phyloP scores from a whole-genome alignment of 805 yeast genomes.

The Saccharomycopsis olivae region DNA sequence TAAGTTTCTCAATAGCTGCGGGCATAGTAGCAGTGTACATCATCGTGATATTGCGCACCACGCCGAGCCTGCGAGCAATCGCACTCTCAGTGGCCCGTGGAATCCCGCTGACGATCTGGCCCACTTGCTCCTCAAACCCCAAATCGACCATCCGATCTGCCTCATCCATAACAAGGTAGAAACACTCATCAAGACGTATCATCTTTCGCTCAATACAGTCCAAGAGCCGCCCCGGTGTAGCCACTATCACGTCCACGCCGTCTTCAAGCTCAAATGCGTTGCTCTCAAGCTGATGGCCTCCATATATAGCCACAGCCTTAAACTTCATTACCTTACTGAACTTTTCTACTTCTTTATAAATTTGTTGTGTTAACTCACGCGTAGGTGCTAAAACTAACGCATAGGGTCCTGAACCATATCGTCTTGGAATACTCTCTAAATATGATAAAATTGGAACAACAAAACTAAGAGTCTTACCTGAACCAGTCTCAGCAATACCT shows the following conservation, averaged over 20 bases:
- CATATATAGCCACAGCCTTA: conserved; percentile 60
- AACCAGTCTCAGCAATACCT: conserved; percentile 95
- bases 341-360: conserved; percentile 52
- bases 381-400: conserved; percentile 83
- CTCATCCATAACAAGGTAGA: conserved; percentile 75
- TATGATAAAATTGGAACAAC: conserved; percentile 60
- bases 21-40: conserved; percentile 97
- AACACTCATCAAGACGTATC: conserved; percentile 47
- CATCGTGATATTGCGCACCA: conserved; percentile 47
- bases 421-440: conserved; percentile 33
- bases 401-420: conserved; percentile 54
- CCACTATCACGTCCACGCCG: conserved; percentile 75
- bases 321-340: conserved; percentile 31
- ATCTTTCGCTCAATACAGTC: conserved; percentile 70
- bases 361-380: conserved; percentile 87
- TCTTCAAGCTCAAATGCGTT: conserved; percentile 47
- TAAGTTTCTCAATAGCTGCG: conserved; percentile 53
- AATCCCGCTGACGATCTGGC: conserved; percentile 44
- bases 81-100: conserved; percentile 26
- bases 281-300: conserved; percentile 80
- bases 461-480: conserved; percentile 87
- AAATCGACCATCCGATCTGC: conserved; percentile 94
- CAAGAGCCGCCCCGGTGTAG: conserved; percentile 87
- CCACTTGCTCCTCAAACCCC: conserved; percentile 82
- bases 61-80: conserved; percentile 5